Conservation (phyloP, 805 yeast species). For the Pachysolen tannophilus region DNA sequence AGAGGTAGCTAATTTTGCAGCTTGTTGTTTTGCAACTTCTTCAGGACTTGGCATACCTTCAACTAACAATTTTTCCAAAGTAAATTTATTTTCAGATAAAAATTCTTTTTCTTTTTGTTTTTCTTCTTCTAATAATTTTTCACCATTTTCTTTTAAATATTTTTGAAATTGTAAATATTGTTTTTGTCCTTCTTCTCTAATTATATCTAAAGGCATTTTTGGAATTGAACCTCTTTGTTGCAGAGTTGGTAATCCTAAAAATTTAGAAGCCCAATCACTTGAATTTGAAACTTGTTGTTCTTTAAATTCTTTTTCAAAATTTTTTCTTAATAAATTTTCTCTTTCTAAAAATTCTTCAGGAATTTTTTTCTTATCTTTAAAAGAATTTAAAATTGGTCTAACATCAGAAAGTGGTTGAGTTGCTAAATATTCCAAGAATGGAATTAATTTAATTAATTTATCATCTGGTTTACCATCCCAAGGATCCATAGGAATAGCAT, state of each 20-base stretch:
- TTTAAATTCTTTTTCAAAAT: constrained; percentile 52
- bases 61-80: constrained; percentile 76
- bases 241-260: constrained; percentile 55
- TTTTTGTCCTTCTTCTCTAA: constrained; percentile 88
- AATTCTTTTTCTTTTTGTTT: constrained; percentile 72
- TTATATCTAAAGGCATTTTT: constrained; percentile 78
- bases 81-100: constrained; percentile 74
- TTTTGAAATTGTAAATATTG: constrained; percentile 75
- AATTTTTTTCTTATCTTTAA: constrained; percentile 54
- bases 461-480: constrained; percentile 90
- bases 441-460: constrained; percentile 70
- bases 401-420: constrained; percentile 80
- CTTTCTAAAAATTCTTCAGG: constrained; percentile 76
- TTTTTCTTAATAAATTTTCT: constrained; percentile 65
- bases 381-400: constrained; percentile 77
- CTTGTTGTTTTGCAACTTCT: constrained; percentile 35
- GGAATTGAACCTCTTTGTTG: constrained; percentile 31
- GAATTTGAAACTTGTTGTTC: constrained; percentile 32
- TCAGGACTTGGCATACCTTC: constrained; percentile 79
- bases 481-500: constrained; percentile 75
- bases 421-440: constrained; percentile 90
- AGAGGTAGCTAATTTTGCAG: too few species aligned
- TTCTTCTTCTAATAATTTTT: constrained; percentile 76
- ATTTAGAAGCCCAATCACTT: constrained; percentile 45
- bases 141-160: constrained; percentile 48